phyloP scores from a whole-genome alignment of 140 eudicot genomes.

The Oenanthe javanica region DNA sequence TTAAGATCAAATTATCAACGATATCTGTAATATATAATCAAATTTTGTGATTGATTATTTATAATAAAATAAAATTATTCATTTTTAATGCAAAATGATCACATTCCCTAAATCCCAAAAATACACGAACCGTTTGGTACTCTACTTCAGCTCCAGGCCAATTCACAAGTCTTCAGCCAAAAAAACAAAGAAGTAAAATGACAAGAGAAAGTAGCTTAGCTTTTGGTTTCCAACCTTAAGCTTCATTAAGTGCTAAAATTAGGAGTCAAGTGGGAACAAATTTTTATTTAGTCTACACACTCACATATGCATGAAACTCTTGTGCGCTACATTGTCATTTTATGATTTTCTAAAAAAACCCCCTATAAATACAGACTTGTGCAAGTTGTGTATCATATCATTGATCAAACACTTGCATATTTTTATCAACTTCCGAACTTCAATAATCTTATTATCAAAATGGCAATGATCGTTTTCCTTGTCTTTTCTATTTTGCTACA shows the following conservation, averaged over 20 bases:
- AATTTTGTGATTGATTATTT: no score
- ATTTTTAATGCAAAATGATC: background rate
- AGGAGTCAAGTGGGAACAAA: background rate
- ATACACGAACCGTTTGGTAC: background rate
- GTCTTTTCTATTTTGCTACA: background rate
- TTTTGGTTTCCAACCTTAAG: slow-evolving; percentile 1
- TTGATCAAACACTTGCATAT: background rate
- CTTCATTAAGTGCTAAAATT: background rate
- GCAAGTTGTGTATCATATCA: background rate
- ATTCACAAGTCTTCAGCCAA: background rate
- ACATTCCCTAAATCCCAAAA: background rate
- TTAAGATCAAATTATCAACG: no score
- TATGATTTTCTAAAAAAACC: background rate
- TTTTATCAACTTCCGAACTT: background rate
- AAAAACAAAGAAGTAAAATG: background rate
- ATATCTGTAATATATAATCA: no score
- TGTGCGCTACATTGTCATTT: background rate
- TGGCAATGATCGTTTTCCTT: slow-evolving; percentile 9
- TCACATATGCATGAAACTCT: background rate
- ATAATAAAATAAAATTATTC: background rate
- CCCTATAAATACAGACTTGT: background rate
- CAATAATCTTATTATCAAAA: background rate
- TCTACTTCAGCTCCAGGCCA: background rate
- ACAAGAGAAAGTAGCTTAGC: slow-evolving; percentile 3
- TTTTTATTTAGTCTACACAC: background rate